Percentiles rank a stretch among this genome's conserved stretches.
Evolutionary conservation across 2,329 filamentous ascomycete genomes (phyloP).

Genomic region (Pyrenophora seminiperda): DNA sequence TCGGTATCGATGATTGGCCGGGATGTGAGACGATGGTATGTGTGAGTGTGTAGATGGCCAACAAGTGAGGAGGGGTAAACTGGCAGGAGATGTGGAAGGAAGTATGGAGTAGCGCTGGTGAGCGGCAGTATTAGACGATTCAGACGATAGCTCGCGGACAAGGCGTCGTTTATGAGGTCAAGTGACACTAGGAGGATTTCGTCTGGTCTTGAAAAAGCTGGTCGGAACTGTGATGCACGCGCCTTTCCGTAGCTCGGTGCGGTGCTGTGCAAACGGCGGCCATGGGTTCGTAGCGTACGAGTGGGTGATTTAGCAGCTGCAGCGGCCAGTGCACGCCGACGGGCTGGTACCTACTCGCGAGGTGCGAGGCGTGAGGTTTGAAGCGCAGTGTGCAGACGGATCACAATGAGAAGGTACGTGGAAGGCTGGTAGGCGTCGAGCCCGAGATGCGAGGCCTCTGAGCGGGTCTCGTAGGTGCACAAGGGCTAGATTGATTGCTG

Average conservation of each 20-base stretch:
- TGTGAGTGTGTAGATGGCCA: conserved; percentile 9
- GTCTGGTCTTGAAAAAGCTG: conserved; percentile 27
- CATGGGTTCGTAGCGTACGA: conserved; percentile 27
- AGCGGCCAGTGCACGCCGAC: conserved; percentile 21
- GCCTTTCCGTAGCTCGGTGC: conserved; percentile 30
- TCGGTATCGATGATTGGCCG: conserved; percentile 1
- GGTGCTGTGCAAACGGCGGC: conserved; percentile 24
- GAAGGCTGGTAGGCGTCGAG: conserved; percentile 27
- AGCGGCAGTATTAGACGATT: conserved; percentile 15
- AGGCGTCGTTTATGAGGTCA: conserved; percentile 30
- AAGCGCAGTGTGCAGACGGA: conserved; percentile 24
- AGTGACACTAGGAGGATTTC: conserved; percentile 37
- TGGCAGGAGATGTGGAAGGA: conserved; percentile 15
- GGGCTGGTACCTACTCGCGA: too few species aligned
- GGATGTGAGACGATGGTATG: not conserved
- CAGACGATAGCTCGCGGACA: conserved; percentile 13
- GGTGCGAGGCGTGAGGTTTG: conserved; percentile 21
- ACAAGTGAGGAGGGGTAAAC: conserved; percentile 11
- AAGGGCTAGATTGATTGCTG: conserved; percentile 30
- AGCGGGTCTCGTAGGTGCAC: conserved; percentile 42
- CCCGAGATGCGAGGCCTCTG: conserved; percentile 28
- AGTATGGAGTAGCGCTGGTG: conserved; percentile 12
- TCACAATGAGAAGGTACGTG: conserved; percentile 28
- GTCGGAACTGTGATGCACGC: conserved; percentile 27
- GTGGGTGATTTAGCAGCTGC: conserved; percentile 24